Conservation (phyloP, 148 eudicot species). For the Linanthus parryae region DNA sequence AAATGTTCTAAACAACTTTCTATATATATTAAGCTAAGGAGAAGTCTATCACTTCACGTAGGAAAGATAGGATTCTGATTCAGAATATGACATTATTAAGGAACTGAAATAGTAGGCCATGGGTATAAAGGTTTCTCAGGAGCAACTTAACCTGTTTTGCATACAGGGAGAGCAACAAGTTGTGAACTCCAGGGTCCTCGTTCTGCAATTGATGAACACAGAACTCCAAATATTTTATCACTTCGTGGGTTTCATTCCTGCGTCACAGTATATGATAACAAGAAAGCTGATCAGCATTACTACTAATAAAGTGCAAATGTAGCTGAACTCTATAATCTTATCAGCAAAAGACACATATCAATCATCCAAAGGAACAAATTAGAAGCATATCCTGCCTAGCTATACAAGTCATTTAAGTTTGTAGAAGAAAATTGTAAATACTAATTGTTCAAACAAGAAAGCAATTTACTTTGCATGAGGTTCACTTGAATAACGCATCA, state of each 20-base stretch:
- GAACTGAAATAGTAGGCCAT: not conserved
- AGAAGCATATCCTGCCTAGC: too few relatives aligned
- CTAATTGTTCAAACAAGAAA: conserved; percentile 1
- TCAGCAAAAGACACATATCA: too few relatives aligned
- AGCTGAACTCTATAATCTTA: too few relatives aligned
- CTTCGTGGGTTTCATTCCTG: conserved; percentile 99
- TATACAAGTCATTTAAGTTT: too few relatives aligned
- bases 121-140: not conserved
- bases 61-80: too few relatives aligned
- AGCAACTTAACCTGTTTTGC: conserved; percentile 71
- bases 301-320: too few relatives aligned
- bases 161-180: conserved; percentile 87
- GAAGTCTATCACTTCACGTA: too few relatives aligned
- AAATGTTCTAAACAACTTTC: too few relatives aligned
- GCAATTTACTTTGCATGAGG: conserved; percentile 86
- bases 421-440: not conserved
- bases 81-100: not conserved
- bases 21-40: too few relatives aligned
- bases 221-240: conserved; percentile 86
- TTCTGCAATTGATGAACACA: conserved; percentile 85
- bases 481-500: conserved; percentile 98
- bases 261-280: conserved; percentile 11
- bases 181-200: conserved; percentile 98
- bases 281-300: too few relatives aligned
- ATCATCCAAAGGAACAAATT: too few relatives aligned